phyloP scores from a whole-genome alignment of 2,329 filamentous ascomycete genomes.

The Ophiostoma perfectum region DNA sequence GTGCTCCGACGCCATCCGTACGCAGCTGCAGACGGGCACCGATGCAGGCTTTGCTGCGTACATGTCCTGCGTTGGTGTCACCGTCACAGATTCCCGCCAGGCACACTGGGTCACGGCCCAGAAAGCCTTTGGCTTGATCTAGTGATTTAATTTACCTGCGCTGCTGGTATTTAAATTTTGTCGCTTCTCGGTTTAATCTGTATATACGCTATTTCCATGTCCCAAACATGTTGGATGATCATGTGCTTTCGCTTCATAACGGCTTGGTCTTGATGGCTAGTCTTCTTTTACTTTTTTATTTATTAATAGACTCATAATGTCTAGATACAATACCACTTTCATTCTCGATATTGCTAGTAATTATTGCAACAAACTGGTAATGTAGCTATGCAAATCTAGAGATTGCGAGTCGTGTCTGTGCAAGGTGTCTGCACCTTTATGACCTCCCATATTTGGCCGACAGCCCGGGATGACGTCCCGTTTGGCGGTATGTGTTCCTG shows the following conservation, averaged over 20 bases:
- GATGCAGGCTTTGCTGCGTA: conserved; percentile 43
- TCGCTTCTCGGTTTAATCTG: background rate
- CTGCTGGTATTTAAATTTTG: background rate
- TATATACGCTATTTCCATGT: too few species aligned
- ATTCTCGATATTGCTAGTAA: background rate
- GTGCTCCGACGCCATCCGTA: conserved; percentile 36
- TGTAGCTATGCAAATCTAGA: background rate
- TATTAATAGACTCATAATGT: too few species aligned
- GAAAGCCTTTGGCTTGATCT: conserved; percentile 38
- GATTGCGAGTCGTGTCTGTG: background rate
- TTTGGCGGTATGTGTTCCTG: background rate
- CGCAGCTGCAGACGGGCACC: conserved; percentile 34
- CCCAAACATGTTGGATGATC: too few species aligned
- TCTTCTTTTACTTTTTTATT: too few species aligned
- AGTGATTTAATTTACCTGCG: background rate
- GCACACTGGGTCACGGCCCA: conserved; percentile 45
- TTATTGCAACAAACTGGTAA: too few species aligned
- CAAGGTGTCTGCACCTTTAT: background rate
- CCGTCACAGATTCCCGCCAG: conserved; percentile 30
- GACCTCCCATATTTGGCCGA: too few species aligned
- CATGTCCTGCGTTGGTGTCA: conserved; percentile 44
- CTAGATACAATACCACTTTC: too few species aligned
- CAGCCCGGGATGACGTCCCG: background rate
- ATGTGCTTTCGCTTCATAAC: too few species aligned
- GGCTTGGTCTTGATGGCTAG: too few species aligned